Conservation (phyloP, 169 alveolate genomes). For the Cryptosporidium tyzzeri region DNA sequence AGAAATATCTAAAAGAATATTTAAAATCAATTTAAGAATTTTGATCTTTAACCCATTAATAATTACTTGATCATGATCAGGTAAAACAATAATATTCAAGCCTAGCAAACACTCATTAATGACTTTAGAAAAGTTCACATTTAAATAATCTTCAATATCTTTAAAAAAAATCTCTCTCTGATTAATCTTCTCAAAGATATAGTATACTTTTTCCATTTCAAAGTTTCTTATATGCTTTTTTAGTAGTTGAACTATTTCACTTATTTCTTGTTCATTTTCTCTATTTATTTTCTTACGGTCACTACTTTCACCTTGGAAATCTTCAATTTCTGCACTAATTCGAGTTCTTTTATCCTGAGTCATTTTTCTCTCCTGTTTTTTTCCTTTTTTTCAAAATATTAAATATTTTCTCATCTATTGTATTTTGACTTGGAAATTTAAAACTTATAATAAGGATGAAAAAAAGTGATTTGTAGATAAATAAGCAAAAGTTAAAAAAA, state of each 20-base stretch:
- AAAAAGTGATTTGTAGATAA: not conserved
- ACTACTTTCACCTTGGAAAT: not conserved
- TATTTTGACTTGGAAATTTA: not conserved
- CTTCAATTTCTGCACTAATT: not conserved
- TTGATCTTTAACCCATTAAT: not conserved
- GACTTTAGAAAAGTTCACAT: not conserved
- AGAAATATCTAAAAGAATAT: conserved; percentile 49
- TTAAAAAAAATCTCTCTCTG: not conserved
- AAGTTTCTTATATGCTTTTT: not conserved
- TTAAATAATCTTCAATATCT: not conserved
- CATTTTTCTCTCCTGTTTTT: not conserved
- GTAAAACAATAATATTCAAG: not conserved
- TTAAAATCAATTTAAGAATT: conserved; percentile 15
- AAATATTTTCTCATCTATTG: not conserved
- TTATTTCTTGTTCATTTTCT: not conserved
- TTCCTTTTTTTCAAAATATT: not conserved
- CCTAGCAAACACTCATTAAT: not conserved
- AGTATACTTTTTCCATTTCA: not conserved
- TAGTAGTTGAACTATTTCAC: not conserved
- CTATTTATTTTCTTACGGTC: not conserved
- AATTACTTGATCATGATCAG: not conserved
- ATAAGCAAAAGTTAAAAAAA: not conserved
- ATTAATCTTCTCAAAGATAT: not conserved
- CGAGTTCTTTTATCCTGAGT: not conserved
- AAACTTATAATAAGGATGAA: not conserved